These are phyloP conservation scores for Apiotrichum siamense DNA, from an alignment of 1,284 basidiomycete species.

Conservation along the genomic window DNA sequence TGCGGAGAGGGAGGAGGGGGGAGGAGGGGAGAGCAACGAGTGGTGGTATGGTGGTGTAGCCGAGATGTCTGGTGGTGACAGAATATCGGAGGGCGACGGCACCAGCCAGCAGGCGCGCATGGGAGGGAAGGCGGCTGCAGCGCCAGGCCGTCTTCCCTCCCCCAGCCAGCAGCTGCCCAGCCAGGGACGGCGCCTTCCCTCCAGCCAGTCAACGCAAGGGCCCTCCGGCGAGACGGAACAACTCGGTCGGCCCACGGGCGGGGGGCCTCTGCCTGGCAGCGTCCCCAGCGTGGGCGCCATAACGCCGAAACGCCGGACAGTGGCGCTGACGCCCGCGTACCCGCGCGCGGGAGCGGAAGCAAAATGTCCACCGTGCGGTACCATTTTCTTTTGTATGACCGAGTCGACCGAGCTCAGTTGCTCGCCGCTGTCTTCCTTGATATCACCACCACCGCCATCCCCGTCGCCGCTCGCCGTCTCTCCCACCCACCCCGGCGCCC, in stretches of 20 bases:
- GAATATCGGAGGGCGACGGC: slow-evolving; percentile 1
- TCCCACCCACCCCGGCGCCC: too few relatives aligned
- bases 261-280: too few relatives aligned
- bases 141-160: background rate
- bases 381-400: slow-evolving; percentile 2
- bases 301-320: background rate
- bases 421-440: background rate
- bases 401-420: too few relatives aligned
- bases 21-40: slow-evolving; percentile 15
- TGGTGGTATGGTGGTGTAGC: slow-evolving; percentile 10
- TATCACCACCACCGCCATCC: background rate
- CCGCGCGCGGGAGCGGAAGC: background rate
- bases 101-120: background rate
- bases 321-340: background rate
- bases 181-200: too few relatives aligned
- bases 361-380: background rate
- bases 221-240: background rate
- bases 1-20: slow-evolving; percentile 10
- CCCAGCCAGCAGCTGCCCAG: background rate
- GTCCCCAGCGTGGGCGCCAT: background rate
- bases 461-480: background rate
- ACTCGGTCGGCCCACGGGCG: too few relatives aligned
- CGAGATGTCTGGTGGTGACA: background rate
- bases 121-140: background rate
- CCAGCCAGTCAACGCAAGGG: too few relatives aligned